Evolutionary conservation across 768 basidiomycete species (phyloP), one percentile per base, ranked within the genome.

Genomic region (Amanita exitialis): DNA sequence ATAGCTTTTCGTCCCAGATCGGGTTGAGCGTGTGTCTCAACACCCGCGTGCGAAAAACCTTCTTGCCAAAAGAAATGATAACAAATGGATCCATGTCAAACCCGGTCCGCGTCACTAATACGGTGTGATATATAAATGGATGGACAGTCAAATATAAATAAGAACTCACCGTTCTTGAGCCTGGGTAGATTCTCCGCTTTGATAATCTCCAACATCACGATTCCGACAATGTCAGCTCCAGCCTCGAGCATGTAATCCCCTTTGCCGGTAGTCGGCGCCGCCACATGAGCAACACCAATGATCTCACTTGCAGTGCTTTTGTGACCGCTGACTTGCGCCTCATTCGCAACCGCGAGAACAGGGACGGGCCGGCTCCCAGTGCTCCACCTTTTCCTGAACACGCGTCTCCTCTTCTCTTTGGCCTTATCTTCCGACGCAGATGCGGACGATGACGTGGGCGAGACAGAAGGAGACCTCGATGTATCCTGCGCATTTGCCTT

Each of bases 61-160:
- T 98, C 71, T 93, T 94, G 27, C 94, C 90, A 56, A 99, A 99
- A 3, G 90, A 91, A 56, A 94, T 78, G 54, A 99, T 92, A 20
- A 90, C 88, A 61, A 97, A 98, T 0, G 94, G 93, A 59, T 97
- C 93, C 93, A 97, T 96, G 62, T 98, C 94, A 78, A 84, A 93
- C 0, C 88, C 89, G 0, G 80, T 88, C 0, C 86, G 80, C 1
- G 84, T 90, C 80, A 90, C 88, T 89, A 51, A 8, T 10, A 25
- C 4, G 7, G 20, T 6, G 16, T 23, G 18, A 34, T 36, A n/a
- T 27, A 2, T 36, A 21, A 25, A 23, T 37, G 34, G 2, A 25
- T 16, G 12, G 30, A 20, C 21, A 4, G 27, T 10, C 3, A 30
- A 20, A 25, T 5, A 21, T 16, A 34, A 42, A 25, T 43, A 32